Conservation (phyloP, 306 rosid species). For the Glycine soja region DNA sequence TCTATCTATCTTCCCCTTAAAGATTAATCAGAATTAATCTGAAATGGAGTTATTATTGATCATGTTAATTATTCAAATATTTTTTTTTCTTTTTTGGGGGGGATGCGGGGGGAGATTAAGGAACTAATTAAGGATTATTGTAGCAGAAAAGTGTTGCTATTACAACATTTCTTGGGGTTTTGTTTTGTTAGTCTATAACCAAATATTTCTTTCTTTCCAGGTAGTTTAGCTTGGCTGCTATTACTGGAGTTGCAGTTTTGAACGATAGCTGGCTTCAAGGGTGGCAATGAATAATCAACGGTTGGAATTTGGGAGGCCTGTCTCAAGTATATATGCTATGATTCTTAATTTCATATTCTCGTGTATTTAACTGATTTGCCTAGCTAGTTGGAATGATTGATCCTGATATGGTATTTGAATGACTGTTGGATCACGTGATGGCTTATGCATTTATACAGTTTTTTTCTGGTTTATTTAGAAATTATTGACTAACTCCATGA, state of each 20-base stretch:
- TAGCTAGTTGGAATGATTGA: too few relatives aligned
- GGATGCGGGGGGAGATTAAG: too few relatives aligned
- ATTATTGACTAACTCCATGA: too few relatives aligned
- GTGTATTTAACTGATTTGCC: not conserved
- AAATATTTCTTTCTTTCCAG: constrained; percentile 30
- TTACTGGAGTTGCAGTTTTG: constrained; percentile 44
- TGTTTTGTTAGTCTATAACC: constrained; percentile 19
- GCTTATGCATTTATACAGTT: too few relatives aligned
- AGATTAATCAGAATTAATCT: constrained; percentile 9
- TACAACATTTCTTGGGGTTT: not conserved
- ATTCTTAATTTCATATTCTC: constrained; percentile 13
- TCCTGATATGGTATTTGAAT: too few relatives aligned
- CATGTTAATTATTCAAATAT: not conserved
- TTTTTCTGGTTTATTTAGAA: too few relatives aligned
- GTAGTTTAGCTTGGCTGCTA: constrained; percentile 31
- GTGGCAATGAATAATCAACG: constrained; percentile 56
- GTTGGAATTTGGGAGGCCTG: constrained; percentile 64
- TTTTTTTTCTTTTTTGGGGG: too few relatives aligned
- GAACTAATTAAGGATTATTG: constrained; percentile 1
- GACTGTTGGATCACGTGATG: too few relatives aligned
- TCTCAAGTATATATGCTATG: constrained; percentile 62
- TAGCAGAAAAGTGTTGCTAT: not conserved
- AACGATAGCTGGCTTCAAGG: constrained; percentile 42
- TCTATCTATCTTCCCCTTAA: not conserved
- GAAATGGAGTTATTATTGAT: constrained; percentile 21